Conservation (phyloP, 2,329 filamentous ascomycete species). For the Botrytis cinerea region DNA sequence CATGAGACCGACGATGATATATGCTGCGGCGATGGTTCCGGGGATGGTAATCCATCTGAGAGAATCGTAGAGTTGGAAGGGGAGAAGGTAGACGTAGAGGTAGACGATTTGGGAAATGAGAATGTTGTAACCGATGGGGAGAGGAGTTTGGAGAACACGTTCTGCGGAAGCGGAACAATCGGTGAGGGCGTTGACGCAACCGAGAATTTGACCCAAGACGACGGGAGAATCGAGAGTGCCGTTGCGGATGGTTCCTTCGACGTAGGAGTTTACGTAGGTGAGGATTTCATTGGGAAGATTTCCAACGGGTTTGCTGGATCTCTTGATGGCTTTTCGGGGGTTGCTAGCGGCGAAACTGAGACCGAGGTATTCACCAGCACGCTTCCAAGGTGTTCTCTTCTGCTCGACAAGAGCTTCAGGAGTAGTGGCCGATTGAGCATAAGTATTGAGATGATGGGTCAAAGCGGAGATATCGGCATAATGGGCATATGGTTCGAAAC, state of each 20-base stretch:
- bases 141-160: constrained; percentile 77
- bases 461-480: constrained; percentile 74
- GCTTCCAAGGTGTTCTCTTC: constrained; percentile 53
- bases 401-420: constrained; percentile 40
- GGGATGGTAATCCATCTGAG: constrained; percentile 78
- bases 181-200: constrained; percentile 59
- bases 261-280: constrained; percentile 60
- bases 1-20: constrained; percentile 79
- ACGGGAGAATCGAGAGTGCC: constrained; percentile 42
- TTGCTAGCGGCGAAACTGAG: constrained; percentile 76
- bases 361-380: constrained; percentile 71
- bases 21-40: constrained; percentile 69
- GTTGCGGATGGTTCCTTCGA: constrained; percentile 38
- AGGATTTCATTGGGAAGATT: constrained; percentile 84
- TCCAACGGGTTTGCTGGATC: constrained; percentile 69
- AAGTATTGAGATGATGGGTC: constrained; percentile 72
- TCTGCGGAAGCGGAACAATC: constrained; percentile 74
- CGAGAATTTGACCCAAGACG: constrained; percentile 35
- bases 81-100: constrained; percentile 77
- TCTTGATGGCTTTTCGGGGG: constrained; percentile 76
- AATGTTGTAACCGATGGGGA: constrained; percentile 81
- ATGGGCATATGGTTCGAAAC: constrained; percentile 78
- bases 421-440: constrained; percentile 59
- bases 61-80: constrained; percentile 71
- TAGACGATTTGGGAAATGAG: constrained; percentile 85